These are phyloP conservation scores for Shiraia bambusicola DNA, from an alignment of 2,329 filamentous ascomycete species.

Conservation along the genomic window DNA sequence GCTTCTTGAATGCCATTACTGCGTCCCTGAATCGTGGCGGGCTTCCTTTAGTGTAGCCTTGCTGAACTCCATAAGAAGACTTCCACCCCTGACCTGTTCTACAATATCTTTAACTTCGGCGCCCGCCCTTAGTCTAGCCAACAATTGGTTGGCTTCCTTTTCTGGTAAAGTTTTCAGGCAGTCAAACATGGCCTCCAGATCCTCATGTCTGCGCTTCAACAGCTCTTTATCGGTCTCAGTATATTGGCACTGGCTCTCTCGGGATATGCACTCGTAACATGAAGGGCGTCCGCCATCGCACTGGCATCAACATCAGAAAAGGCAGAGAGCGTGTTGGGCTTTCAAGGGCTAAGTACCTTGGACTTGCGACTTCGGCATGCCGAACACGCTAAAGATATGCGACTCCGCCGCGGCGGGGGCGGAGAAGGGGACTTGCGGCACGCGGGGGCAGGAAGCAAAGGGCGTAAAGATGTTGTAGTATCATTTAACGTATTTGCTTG, in stretches of 20 bases:
- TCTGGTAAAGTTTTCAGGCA: slow-evolving; percentile 15
- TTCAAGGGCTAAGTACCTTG: slow-evolving; percentile 10
- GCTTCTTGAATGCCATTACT: neutral
- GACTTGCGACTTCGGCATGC: slow-evolving; percentile 22
- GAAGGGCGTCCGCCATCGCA: slow-evolving; percentile 18
- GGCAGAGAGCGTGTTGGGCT: neutral
- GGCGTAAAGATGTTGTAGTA: slow-evolving; percentile 9
- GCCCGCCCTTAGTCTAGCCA: slow-evolving; percentile 17
- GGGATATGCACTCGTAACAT: slow-evolving; percentile 18
- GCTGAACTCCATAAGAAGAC: slow-evolving; percentile 14
- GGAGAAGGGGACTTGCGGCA: slow-evolving; percentile 6
- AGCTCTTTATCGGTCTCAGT: slow-evolving; percentile 17
- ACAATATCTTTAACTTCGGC: slow-evolving; percentile 16
- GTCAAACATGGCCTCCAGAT: slow-evolving; percentile 16
- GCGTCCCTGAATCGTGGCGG: neutral
- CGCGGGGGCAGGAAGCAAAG: slow-evolving; percentile 15
- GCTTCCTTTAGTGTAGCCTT: slow-evolving; percentile 1
- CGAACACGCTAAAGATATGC: slow-evolving; percentile 18
- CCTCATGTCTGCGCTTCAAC: slow-evolving; percentile 15
- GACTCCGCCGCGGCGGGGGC: slow-evolving; percentile 12
- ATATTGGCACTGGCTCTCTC: slow-evolving; percentile 16
- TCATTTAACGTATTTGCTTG: slow-evolving; percentile 1
- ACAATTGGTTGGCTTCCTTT: slow-evolving; percentile 10
- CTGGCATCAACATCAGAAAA: slow-evolving; percentile 4
- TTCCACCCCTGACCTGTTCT: slow-evolving; percentile 18